Base-by-base conservation (phyloP, 495 filamentous ascomycete species). In the Talaromyces nanjingensis region DNA sequence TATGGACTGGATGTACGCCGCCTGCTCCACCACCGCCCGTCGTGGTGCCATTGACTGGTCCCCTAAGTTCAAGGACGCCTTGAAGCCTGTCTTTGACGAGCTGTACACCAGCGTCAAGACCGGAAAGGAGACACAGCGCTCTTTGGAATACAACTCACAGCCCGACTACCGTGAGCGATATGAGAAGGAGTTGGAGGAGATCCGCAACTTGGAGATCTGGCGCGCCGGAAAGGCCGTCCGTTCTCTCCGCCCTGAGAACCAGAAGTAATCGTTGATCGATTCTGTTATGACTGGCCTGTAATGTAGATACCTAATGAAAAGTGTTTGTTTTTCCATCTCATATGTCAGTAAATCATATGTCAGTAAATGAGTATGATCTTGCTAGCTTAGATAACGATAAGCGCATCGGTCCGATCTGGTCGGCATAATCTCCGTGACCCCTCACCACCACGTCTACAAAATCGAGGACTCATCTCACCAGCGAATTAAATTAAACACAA, bases 1-100 rank as follows among this genome's bases (percentile, higher is more conserved):
- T 69, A 98, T 98, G 94, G 94, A 98, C 84, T 98, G 94, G 91
- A 98, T 98, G 96, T 98, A 96, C 83, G 92, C 93, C 70, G 94
- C 94, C 68, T 98, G 94, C 89, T 98, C 93, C 62, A 98, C 96
- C 71, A 98, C 96, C 47, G 94, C 94, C 71, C 90, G 94, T 74
- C 92, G 94, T 74, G 94, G 94, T 81, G 94, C 94, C 79, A 96
- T 98, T 74, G 94, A 98, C 85, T 98, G 94, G 96, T 93, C 89
- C 75, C 84, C 85, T 73, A 83, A 81, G 69, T 98, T 98, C 90
- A 96, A 96, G 87, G 89, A 91, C 68, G 91, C 87, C 68, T 83
- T 98, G 76, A 98, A 98, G 87, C 94, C 96, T 69, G 88, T 98
- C 69, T 98, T 98, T 86, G 92, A 96, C 81, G 82, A 91, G 68